Base-by-base conservation (phyloP, 129 eudicot genomes). In the Ambrosia artemisiifolia region DNA sequence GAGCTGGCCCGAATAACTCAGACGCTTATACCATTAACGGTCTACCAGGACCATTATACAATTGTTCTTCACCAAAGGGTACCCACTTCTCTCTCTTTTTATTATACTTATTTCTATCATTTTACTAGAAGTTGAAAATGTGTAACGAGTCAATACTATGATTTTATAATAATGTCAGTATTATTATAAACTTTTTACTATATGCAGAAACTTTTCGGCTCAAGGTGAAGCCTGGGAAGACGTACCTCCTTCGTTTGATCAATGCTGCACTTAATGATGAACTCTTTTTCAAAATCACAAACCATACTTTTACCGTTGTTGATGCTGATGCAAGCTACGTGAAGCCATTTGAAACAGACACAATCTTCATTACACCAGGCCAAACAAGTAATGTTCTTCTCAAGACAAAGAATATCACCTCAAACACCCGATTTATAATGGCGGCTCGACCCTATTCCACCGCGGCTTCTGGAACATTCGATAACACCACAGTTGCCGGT, bases 1-100 rank as follows among this genome's bases (percentile, higher is more conserved):
- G 95, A 11, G 91, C 78, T 0, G 89, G 87, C 32, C 96, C 96
- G 36, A 85, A 85, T 66, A 84, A 83, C n/a, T 85, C 88, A 3
- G 74, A 77, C 62, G 75, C 81, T 10, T 77, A 77, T 47, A 77
- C 81, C 19, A 44, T 77, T 54, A 77, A 69, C 3, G 75, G 81
- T 14, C 64, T 77, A 48, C 81, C 81, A 1, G 81, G 75, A 4
- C 75, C 81, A 34, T 36, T 77, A 18, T 77, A 77, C 49, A 77
- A 77, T 11, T 77, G 81, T 63, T 77, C 81, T 47, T 38, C 43
- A 38, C 75, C 71, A 6, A 69, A 77, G 62, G 81, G 81, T 77
- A 68, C 43, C 43, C 6, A 36, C 4, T 36, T 36, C 42, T 36
- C n/a, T n/a, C n/a, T n/a, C n/a, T 36, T 36, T 36, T 36, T 36